Evolutionary conservation across 2,329 filamentous ascomycete species (phyloP), one percentile per base, ranked within the genome.

Genomic region (Tolypocladium tundrense): DNA sequence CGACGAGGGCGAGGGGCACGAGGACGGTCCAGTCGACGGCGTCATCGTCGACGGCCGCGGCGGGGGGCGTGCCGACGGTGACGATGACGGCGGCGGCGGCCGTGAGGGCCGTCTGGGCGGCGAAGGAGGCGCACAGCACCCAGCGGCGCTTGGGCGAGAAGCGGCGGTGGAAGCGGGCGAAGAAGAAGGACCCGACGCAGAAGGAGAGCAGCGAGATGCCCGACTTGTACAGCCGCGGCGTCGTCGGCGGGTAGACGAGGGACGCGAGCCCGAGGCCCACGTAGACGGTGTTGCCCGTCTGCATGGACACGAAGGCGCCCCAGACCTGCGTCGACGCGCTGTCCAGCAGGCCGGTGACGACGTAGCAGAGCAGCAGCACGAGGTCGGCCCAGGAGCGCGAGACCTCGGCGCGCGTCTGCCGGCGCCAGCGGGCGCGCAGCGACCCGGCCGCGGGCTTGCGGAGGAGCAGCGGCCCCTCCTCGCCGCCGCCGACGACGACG

Each of bases 291-390:
- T 93, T 31, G 83, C 88, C 88, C 39, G 88, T 92, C 68, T 92
- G 89, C 88, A 92, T 92, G 65, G 86, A 89, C 45, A 91, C 88
- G 65, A 93, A 93, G 3, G 86, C 86, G 14, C 88, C 87, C 86
- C 88, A 92, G 48, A 88, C 87, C 58, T 85, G 87, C 53, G 89
- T 87, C 2, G 88, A 85, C 2, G 87, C 85, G 71, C 87, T 90
- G 72, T 93, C 89, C 9, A 91, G 79, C 13, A 93, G 75, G 4
- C 89, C 89, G 0, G 89, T 92, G 67, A 91, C 87, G 62, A 89
- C 73, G 69, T 91, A 92, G 72, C 87, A 90, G 35, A 83, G 74
- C 4, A 93, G 75, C 43, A 93, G 77, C 24, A 90, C 75, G 1
- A 88, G 61, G 66, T 93, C 88, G 16, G 85, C 83, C 78, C 84